Conservation (phyloP, 352 stramenopile species). For the Globisporangium iwayamae region DNA sequence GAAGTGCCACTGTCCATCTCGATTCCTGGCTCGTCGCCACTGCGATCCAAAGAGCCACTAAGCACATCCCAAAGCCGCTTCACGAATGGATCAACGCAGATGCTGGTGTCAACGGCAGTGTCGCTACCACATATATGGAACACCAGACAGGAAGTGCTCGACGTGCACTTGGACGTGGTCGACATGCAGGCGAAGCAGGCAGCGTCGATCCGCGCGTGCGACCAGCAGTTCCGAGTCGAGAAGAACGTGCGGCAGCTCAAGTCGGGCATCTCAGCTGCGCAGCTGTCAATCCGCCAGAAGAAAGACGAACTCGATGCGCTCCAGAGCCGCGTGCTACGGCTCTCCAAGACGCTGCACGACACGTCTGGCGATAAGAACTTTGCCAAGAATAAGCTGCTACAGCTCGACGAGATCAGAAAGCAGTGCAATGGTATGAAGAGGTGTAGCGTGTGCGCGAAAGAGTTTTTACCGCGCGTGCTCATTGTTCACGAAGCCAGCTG, state of each 20-base stretch:
- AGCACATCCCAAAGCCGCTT: neutral
- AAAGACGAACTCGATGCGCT: slow-evolving; percentile 42
- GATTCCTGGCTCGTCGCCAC: neutral
- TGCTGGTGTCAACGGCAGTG: neutral
- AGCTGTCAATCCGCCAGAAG: slow-evolving; percentile 46
- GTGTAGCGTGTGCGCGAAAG: slow-evolving; percentile 31
- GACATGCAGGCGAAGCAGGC: slow-evolving; percentile 44
- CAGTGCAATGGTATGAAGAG: slow-evolving; percentile 21
- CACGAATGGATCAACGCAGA: neutral
- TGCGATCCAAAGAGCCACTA: neutral
- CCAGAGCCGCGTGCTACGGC: slow-evolving; percentile 36
- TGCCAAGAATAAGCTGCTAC: slow-evolving; percentile 35
- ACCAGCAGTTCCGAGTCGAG: slow-evolving; percentile 57
- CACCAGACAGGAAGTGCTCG: slow-evolving; percentile 41
- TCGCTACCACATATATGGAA: slow-evolving; percentile 35
- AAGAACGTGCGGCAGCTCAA: slow-evolving; percentile 45
- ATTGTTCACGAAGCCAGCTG: slow-evolving; percentile 21
- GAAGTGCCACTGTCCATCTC: slow-evolving; percentile 8
- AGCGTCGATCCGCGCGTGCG: slow-evolving; percentile 37
- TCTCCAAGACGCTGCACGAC: slow-evolving; percentile 42
- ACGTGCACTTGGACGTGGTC: slow-evolving; percentile 50
- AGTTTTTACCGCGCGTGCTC: slow-evolving; percentile 32
- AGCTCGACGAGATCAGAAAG: slow-evolving; percentile 35
- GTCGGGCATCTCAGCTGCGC: slow-evolving; percentile 32
- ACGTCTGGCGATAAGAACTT: slow-evolving; percentile 35